Evolutionary conservation across 305 asterid genomes (phyloP).

Genomic region (Plantago lanceolata): DNA sequence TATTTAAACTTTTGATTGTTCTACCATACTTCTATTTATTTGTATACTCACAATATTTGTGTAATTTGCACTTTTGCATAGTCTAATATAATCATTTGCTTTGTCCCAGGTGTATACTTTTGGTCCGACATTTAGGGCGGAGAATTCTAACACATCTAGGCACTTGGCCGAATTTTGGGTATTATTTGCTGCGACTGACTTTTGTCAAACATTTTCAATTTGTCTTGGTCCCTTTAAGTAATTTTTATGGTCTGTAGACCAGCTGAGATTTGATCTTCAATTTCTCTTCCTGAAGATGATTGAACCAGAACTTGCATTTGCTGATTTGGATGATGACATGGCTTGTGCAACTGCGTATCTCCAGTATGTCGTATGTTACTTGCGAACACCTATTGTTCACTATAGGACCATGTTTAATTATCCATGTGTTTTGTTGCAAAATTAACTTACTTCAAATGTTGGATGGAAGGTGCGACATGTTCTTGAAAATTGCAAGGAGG

Average conservation of each 20-base stretch:
- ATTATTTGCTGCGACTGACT: conserved; percentile 21
- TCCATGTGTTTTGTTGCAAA: conserved; percentile 25
- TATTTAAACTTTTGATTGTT: conserved; percentile 15
- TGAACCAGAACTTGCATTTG: conserved; percentile 97
- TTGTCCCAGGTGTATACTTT: conserved; percentile 82
- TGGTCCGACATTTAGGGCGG: conserved; percentile 99
- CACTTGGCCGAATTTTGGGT: conserved; percentile 99
- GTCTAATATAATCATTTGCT: conserved; percentile 23
- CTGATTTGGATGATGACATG: conserved; percentile 93
- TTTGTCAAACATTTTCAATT: conserved; percentile 4
- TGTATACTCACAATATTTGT: neutral
- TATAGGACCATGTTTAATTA: conserved; percentile 14
- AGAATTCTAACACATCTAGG: conserved; percentile 92
- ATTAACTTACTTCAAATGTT: conserved; percentile 19
- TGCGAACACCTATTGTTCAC: conserved; percentile 36
- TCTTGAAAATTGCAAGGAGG: conserved; percentile 95
- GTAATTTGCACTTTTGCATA: conserved; percentile 3
- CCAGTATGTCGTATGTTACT: conserved; percentile 99
- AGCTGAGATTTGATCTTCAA: conserved; percentile 21
- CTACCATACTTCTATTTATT: neutral
- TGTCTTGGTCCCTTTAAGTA: conserved; percentile 4
- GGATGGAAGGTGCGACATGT: conserved; percentile 65
- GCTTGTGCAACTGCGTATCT: conserved; percentile 99
- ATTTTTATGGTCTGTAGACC: conserved; percentile 18
- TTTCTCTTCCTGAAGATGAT: conserved; percentile 60